phyloP scores from a whole-genome alignment of 108 stramenopile species.

The Nitzschia sp. region DNA sequence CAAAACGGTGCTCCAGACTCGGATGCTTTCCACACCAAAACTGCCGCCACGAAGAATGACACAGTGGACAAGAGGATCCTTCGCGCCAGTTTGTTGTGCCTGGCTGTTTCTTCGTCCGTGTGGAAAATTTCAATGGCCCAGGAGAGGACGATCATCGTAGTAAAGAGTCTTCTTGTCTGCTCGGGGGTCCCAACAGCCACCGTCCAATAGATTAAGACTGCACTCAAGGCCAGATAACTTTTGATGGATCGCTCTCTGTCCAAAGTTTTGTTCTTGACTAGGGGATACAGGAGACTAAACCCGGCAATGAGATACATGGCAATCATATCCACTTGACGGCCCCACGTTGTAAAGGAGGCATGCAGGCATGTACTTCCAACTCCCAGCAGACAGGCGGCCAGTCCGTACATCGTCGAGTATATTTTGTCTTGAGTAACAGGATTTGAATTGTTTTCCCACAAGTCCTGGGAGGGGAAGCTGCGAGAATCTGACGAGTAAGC shows the following conservation, averaged over 20 bases:
- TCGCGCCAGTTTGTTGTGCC: slow-evolving; percentile 1
- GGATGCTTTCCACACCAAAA: slow-evolving; percentile 13
- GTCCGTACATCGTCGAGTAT: not conserved
- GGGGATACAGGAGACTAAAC: slow-evolving; percentile 7
- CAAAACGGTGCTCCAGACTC: slow-evolving; percentile 15
- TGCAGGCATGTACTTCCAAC: slow-evolving; percentile 17
- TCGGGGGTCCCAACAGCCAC: not conserved
- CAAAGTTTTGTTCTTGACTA: slow-evolving; percentile 8
- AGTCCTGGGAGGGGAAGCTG: not conserved
- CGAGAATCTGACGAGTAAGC: slow-evolving; percentile 9
- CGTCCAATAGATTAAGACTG: slow-evolving; percentile 6
- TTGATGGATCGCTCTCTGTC: slow-evolving; percentile 1
- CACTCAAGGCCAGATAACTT: not conserved
- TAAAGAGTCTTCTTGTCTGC: slow-evolving; percentile 11
- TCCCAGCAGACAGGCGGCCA: slow-evolving; percentile 9
- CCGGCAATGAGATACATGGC: slow-evolving; percentile 14
- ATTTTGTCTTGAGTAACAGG: slow-evolving; percentile 5
- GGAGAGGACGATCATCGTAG: not conserved
- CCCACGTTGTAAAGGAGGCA: slow-evolving; percentile 22
- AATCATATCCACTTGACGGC: slow-evolving; percentile 13
- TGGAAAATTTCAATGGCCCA: slow-evolving; percentile 4
- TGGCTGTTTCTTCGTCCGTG: slow-evolving; percentile 5
- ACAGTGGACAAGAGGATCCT: slow-evolving; percentile 3
- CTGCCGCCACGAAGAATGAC: not conserved
- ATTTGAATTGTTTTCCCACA: slow-evolving; percentile 10